These are phyloP conservation scores for Discostella pseudostelligera DNA, from an alignment of 108 stramenopile genomes.

Conservation along the genomic window DNA sequence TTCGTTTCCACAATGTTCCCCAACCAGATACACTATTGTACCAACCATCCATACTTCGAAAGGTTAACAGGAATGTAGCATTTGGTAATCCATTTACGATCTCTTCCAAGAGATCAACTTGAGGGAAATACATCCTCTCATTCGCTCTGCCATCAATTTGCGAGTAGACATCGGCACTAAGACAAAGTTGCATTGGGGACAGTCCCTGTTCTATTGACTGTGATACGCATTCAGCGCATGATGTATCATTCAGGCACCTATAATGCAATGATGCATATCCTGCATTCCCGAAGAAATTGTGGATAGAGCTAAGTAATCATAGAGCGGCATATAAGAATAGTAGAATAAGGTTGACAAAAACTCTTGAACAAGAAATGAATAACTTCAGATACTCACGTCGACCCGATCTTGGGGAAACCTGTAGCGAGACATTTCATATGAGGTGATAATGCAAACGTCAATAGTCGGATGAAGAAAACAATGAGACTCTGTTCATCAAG, in stretches of 20 bases:
- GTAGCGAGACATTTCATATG: too few species aligned
- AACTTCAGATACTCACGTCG: conserved; percentile 4
- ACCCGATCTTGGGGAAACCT: conserved; percentile 6
- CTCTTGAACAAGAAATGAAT: too few species aligned
- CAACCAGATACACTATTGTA: conserved; percentile 10
- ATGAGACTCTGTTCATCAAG: not conserved
- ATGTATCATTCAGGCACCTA: not conserved
- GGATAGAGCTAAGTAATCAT: conserved; percentile 1
- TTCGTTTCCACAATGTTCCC: not conserved
- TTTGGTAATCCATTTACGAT: conserved; percentile 13
- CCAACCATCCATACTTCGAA: conserved; percentile 27
- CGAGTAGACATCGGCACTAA: conserved; percentile 12
- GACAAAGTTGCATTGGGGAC: conserved; percentile 5
- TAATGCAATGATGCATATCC: not conserved
- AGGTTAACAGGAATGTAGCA: conserved; percentile 29
- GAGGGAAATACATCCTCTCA: not conserved
- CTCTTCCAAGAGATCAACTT: conserved; percentile 19
- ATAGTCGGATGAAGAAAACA: too few species aligned
- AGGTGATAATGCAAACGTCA: too few species aligned
- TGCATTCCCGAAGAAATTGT: conserved; percentile 1
- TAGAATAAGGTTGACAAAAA: too few species aligned
- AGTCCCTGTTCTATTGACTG: not conserved
- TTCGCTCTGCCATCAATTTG: not conserved
- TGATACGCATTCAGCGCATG: conserved; percentile 19
- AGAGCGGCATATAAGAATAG: not conserved